Evolutionary conservation across 352 stramenopile genomes (phyloP), one percentile per base, ranked within the genome.

Genomic region (Pythium volutum): DNA sequence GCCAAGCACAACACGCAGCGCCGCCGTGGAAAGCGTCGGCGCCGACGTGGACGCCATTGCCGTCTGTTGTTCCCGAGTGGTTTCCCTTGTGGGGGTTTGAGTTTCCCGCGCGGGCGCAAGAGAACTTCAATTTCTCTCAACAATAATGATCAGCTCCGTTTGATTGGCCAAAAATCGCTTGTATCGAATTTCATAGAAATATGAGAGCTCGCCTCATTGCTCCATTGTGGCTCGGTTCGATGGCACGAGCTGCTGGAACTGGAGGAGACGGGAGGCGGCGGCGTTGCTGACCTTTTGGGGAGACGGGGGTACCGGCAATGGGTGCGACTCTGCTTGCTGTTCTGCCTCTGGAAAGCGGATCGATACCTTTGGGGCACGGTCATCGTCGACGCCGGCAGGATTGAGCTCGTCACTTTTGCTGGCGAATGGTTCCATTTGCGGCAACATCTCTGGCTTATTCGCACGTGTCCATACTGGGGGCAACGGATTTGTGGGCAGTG

Each of bases 181-280:
- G n/a, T 48, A 67, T 62, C 22, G 31, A 47, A 58, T 67, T 42
- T 67, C 52, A 61, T 51, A 61, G 48, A 66, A 50, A 42, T 52
- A 11, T 18, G 31, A 11, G 31, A 36, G 31, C 31, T 15, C 16
- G 36, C n/a, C 36, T 43, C 18, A 20, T 16, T 49, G 22, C 14
- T 34, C 50, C 18, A 18, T 48, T 23, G 55, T 48, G 23, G 67
- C 71, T 52, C 57, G 52, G 48, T 87, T 89, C 25, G 75, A 70
- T 10, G 79, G 79, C 8, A 87, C 64, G 57, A 84, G 75, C 58
- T 78, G 69, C 54, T 79, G 77, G 67, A 88, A 88, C 48, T 77
- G 70, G 36, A 75, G 62, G 36, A 81, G 62, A 22, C 68, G 73
- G 4, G 62, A 67, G 0, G 83, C 47, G 16, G 83, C 47, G 16